These are phyloP conservation scores for Colletotrichum tamarilloi DNA, from an alignment of 2,329 filamentous ascomycete species.

Conservation along the genomic window DNA sequence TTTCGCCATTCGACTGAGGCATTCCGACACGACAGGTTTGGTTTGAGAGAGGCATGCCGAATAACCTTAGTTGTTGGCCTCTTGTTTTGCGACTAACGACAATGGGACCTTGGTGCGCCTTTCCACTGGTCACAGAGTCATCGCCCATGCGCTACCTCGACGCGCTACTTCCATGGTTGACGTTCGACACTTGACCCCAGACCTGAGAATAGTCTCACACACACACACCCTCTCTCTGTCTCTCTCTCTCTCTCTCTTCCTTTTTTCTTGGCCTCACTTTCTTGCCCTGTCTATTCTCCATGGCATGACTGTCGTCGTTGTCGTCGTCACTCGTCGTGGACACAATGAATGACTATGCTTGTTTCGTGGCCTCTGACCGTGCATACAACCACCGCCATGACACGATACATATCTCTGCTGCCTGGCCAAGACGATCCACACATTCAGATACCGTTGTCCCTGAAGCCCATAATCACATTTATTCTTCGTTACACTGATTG, in stretches of 20 bases:
- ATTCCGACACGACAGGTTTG: conserved; percentile 23
- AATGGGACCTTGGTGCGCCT: conserved; percentile 11
- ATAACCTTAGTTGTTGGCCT: conserved; percentile 21
- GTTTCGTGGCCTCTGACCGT: neutral
- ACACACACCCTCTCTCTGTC: too few relatives aligned
- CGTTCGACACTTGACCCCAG: neutral
- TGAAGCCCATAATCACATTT: neutral
- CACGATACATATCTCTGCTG: neutral
- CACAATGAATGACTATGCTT: neutral
- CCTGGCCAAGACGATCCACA: neutral
- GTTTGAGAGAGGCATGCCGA: conserved; percentile 18
- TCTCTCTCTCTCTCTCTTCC: too few relatives aligned
- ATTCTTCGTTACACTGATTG: neutral
- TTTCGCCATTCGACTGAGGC: conserved; percentile 23
- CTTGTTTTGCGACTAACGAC: conserved; percentile 13
- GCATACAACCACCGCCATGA: neutral
- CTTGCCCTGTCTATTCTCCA: neutral
- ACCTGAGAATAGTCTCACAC: neutral
- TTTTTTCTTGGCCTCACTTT: neutral
- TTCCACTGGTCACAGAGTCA: neutral
- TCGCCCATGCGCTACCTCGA: neutral
- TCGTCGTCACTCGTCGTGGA: too few relatives aligned
- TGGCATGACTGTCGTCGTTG: too few relatives aligned
- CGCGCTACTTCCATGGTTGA: neutral
- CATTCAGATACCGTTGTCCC: neutral